phyloP scores from a whole-genome alignment of 176 grass and related monocot species.

The Oryza glaberrima region DNA sequence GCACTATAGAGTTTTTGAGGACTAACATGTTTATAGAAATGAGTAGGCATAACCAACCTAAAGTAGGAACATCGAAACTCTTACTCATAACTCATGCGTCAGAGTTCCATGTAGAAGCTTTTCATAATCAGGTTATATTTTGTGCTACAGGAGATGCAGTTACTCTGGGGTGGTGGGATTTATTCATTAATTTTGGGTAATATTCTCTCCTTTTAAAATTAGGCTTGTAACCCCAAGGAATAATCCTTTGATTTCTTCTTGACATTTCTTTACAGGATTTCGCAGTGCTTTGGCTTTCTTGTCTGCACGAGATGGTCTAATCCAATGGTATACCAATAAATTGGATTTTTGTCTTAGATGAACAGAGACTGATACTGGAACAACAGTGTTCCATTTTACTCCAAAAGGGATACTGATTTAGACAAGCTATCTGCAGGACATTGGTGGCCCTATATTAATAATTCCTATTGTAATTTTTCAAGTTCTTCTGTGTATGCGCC shows the following conservation, averaged over 20 bases:
- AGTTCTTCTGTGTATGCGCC: conserved; percentile 77
- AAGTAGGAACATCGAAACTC: background rate
- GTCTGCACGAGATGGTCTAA: conserved; percentile 70
- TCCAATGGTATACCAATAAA: conserved; percentile 59
- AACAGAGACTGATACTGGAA: conserved; percentile 40
- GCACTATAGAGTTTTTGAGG: background rate
- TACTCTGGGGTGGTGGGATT: conserved; percentile 82
- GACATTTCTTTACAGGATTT: conserved; percentile 55
- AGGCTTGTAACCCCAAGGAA: conserved; percentile 7
- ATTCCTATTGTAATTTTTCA: conserved; percentile 64
- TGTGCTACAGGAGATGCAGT: conserved; percentile 61
- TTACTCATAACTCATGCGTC: conserved; percentile 3
- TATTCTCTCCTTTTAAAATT: conserved; percentile 32
- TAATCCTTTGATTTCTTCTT: conserved; percentile 32
- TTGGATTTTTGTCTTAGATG: conserved; percentile 16
- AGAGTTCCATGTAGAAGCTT: conserved; percentile 4
- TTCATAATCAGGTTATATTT: conserved; percentile 34
- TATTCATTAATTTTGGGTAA: conserved; percentile 85
- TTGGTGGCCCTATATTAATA: conserved; percentile 68
- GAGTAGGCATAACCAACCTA: conserved; percentile 28
- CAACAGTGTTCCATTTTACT: conserved; percentile 40
- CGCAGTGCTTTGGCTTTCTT: conserved; percentile 75
- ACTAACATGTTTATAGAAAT: conserved; percentile 26
- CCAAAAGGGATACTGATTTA: conserved; percentile 45
- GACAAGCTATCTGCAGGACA: conserved; percentile 54